These are phyloP conservation scores for Leishmania tropica DNA, from an alignment of 208 protist species.

Conservation along the genomic window DNA sequence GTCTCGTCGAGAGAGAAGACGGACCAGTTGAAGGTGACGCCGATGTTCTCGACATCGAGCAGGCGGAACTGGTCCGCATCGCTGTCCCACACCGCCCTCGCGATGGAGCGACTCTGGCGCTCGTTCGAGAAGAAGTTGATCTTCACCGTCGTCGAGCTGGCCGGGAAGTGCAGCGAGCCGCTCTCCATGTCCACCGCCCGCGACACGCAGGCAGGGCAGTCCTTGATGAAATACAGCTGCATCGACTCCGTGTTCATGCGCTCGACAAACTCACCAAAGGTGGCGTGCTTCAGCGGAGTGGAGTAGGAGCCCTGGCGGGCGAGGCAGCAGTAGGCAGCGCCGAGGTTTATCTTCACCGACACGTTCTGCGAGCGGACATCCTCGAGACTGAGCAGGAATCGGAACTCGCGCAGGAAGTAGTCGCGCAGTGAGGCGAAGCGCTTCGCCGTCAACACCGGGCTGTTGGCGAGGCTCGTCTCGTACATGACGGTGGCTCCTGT, in stretches of 20 bases:
- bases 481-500: conserved; percentile 20
- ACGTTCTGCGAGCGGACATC: conserved; percentile 80
- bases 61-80: conserved; percentile 74
- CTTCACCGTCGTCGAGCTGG: conserved; percentile 69
- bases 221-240: conserved; percentile 87
- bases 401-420: conserved; percentile 80
- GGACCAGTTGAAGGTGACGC: conserved; percentile 81
- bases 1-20: conserved; percentile 88
- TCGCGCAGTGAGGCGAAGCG: conserved; percentile 63
- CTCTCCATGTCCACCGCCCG: conserved; percentile 82
- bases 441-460: conserved; percentile 70
- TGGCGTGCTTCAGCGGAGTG: conserved; percentile 79
- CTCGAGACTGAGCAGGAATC: conserved; percentile 64
- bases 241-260: conserved; percentile 88
- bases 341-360: conserved; percentile 76
- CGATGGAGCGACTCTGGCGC: conserved; percentile 71
- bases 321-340: conserved; percentile 83
- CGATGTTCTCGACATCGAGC: conserved; percentile 84
- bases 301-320: conserved; percentile 75
- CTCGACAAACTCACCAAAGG: conserved; percentile 83
- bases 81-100: conserved; percentile 81
- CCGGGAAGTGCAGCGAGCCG: conserved; percentile 68
- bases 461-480: conserved; percentile 60
- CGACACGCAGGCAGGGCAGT: conserved; percentile 80
- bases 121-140: conserved; percentile 89